phyloP scores from a whole-genome alignment of 768 basidiomycete genomes.

The Panellus pusillus region DNA sequence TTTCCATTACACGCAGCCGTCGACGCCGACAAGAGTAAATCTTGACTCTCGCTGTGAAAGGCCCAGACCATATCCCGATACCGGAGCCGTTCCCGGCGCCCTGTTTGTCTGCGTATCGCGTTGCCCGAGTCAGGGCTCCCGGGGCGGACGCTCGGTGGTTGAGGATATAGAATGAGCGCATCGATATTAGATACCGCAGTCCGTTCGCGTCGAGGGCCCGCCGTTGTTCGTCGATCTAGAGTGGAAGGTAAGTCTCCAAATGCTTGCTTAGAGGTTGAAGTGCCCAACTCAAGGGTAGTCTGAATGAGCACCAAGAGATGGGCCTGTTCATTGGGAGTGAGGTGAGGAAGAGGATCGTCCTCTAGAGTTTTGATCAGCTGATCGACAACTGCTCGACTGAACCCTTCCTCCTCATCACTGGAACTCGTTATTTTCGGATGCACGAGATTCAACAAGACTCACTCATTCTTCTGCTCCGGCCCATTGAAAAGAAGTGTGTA shows the following conservation, averaged over 20 bases:
- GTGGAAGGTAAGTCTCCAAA: conserved; percentile 2
- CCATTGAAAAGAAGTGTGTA: conserved; percentile 58
- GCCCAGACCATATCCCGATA: conserved; percentile 98
- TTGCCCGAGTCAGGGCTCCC: conserved; percentile 46
- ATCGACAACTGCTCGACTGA: conserved; percentile 60
- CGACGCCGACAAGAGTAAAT: conserved; percentile 71
- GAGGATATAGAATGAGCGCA: conserved; percentile 88
- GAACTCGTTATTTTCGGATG: background rate
- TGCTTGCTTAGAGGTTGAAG: background rate
- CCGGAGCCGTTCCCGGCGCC: conserved; percentile 73
- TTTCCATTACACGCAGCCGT: conserved; percentile 74
- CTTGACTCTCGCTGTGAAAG: conserved; percentile 93
- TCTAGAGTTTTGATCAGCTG: conserved; percentile 68
- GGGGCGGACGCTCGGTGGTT: conserved; percentile 61
- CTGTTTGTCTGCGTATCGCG: conserved; percentile 45
- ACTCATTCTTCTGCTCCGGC: conserved; percentile 47
- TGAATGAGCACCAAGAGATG: conserved; percentile 84
- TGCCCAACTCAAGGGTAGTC: conserved; percentile 79
- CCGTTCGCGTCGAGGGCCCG: conserved; percentile 93
- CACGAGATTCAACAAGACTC: conserved; percentile 20
- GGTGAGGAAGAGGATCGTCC: conserved; percentile 59
- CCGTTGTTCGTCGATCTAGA: conserved; percentile 83
- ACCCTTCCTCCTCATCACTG: conserved; percentile 47
- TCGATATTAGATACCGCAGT: conserved; percentile 87
- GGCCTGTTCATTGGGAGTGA: conserved; percentile 79